Evolutionary conservation across 129 eudicot species (phyloP), one percentile per base, ranked within the genome.

Genomic region (Ambrosia trifida): DNA sequence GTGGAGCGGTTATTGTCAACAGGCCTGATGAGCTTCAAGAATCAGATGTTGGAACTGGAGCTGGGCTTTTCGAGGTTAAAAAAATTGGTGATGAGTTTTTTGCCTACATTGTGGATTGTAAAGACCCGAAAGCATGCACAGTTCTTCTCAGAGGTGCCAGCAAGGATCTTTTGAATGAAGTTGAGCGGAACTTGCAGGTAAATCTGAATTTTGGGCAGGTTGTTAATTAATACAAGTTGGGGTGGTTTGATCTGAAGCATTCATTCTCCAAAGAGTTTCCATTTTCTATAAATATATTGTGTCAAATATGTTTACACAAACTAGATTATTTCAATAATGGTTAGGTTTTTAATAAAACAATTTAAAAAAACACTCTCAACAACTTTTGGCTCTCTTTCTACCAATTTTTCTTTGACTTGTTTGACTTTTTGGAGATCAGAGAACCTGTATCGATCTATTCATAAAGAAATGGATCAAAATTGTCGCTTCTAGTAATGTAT

Each of bases 111-210:
- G 88, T 85, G 69, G 97, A 88, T 7, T 88, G 97, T 78, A 83
- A 85, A 68, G 90, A 88, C 38, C 96, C 97, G 2, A 91, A 91
- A 84, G 97, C 96, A 0, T 91, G 97, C 76, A 88, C 96, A 1
- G 86, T 88, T 16, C 83, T 91, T 64, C 75, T 88, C 57, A 74
- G 97, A 64, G 96, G 97, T 81, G 90, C 94, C 12, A 91, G 96
- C 73, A 88, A 88, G 82, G 96, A 91, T 83, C 89, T 91, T 58
- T 77, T 91, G 45, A 91, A 91, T 79, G 97, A 88, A 80, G 97
- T 91, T 62, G 97, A 91, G 77, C 76, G 97, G 33, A 91, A 88
- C 79, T 73, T 88, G 75, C 97, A 91, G 95, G 97, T 91, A 77
- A 30, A 4, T 63, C 2, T 59, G 43, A 59, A 57, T 24, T 24